Evolutionary conservation across 1,284 basidiomycete genomes (phyloP), one percentile per base, ranked within the genome.

Genomic region (Leccinum subrobustum): DNA sequence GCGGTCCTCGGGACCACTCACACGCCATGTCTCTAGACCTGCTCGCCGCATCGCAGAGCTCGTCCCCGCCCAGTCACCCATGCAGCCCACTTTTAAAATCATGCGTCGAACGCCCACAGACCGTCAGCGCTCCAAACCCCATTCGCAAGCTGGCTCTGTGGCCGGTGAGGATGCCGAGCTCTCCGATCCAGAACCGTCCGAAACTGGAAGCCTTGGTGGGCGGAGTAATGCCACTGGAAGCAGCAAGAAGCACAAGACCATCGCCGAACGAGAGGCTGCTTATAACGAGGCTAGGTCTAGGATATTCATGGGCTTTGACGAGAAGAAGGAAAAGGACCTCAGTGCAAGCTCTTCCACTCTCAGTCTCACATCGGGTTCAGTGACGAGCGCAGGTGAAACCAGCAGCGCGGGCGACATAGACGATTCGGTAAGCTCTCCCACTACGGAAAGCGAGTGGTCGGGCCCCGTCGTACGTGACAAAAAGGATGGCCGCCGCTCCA

Each of bases 381-480:
- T 82, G 23, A 83, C 83, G 8, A 71, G 83, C 60, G 84, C 79
- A 52, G 83, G 83, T 52, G 81, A 82, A 52, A 79, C 79, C 59
- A 83, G 81, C 65, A 84, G 84, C 65, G 72, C 77, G 53, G 85
- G 83, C 52, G 89, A 89, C 65, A 73, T 83, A 8, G 87, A 89
- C 61, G 89, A 90, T 63, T 80, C 82, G 12, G 80, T 78, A 33
- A 87, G 86, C 68, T 88, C 86, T 16, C 85, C 85, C 31, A 81
- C 87, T 7, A 91, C 89, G 7, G 89, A 92, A 74, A 91, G 89
- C 71, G 90, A 92, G 73, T 89, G 87, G 83, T 89, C 89, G 3
- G 84, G 79, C 2, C 84, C 88, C 35, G 77, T 78, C 58, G 75
- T 78, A 44, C 77, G 83, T 51, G 83, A 86, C 64, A 83, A 80